phyloP scores from a whole-genome alignment of 208 protist genomes.

The Acanthamoeba culbertsoni region DNA sequence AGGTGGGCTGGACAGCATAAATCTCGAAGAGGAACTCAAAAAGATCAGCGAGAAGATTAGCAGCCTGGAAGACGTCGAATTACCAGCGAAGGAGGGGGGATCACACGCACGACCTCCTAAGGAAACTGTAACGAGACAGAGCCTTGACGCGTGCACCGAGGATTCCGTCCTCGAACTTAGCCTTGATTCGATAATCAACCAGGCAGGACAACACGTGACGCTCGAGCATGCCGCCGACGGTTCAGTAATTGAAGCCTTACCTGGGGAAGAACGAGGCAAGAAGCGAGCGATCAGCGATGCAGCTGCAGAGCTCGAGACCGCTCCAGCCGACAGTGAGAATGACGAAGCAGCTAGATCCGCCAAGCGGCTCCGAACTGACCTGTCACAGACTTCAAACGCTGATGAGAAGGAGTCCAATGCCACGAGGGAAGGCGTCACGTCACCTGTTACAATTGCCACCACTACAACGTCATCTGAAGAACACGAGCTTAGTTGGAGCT shows the following conservation, averaged over 20 bases:
- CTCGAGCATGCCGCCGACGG: background rate
- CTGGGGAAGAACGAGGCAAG: background rate
- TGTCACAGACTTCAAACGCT: background rate
- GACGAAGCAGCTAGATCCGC: background rate
- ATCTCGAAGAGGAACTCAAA: background rate
- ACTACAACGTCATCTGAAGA: background rate
- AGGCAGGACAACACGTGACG: background rate
- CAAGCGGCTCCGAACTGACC: background rate
- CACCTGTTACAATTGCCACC: background rate
- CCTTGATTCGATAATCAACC: background rate
- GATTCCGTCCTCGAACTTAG: background rate
- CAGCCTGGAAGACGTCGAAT: background rate
- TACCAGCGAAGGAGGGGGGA: background rate
- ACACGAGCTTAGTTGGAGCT: background rate
- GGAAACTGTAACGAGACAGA: background rate
- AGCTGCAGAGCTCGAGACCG: background rate
- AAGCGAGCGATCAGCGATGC: background rate
- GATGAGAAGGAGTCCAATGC: too few relatives aligned
- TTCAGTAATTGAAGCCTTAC: too few relatives aligned
- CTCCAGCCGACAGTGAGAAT: background rate
- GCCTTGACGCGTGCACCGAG: background rate
- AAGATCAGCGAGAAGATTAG: background rate
- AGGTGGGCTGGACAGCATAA: background rate
- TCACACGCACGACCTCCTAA: background rate
- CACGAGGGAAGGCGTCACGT: background rate